Percentiles rank a stretch among this genome's conserved stretches.
phyloP scores from a whole-genome alignment of 768 basidiomycete genomes.

The Mrakia gelida region DNA sequence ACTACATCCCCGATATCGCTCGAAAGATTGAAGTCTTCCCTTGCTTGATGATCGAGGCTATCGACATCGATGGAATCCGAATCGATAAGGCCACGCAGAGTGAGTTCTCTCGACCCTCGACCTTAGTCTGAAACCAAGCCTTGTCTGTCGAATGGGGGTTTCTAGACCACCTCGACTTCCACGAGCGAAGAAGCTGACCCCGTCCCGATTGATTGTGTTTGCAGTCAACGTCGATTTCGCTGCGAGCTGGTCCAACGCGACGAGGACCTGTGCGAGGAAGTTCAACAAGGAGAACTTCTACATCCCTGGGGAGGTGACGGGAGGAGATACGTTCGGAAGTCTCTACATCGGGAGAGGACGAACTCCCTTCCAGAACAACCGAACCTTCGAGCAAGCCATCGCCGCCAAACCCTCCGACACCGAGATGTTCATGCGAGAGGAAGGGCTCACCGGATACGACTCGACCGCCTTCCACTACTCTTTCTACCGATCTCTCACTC shows the following conservation, averaged over 20 bases:
- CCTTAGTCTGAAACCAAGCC: no score
- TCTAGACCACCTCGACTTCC: no score
- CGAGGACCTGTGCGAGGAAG: slow-evolving; percentile 65
- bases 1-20: slow-evolving; percentile 78
- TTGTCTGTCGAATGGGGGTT: no score
- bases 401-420: slow-evolving; percentile 60
- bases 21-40: slow-evolving; percentile 44
- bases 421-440: slow-evolving; percentile 75
- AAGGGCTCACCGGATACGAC: slow-evolving; percentile 62
- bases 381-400: slow-evolving; percentile 62
- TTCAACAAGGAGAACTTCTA: slow-evolving; percentile 81
- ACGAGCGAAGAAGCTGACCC: no score
- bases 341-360: slow-evolving; percentile 65
- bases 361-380: slow-evolving; percentile 65
- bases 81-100: slow-evolving; percentile 88
- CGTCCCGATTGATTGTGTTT: no score
- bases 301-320: slow-evolving; percentile 89
- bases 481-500: slow-evolving; percentile 75
- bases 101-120: not conserved
- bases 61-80: slow-evolving; percentile 90
- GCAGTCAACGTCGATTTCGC: slow-evolving; percentile 69
- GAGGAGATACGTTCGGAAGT: slow-evolving; percentile 57
- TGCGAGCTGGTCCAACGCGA: slow-evolving; percentile 66
- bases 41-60: slow-evolving; percentile 77
- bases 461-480: slow-evolving; percentile 89